Evolutionary conservation across 805 yeast species (phyloP).

Genomic region (Isabelozyma pseudorhagii): DNA sequence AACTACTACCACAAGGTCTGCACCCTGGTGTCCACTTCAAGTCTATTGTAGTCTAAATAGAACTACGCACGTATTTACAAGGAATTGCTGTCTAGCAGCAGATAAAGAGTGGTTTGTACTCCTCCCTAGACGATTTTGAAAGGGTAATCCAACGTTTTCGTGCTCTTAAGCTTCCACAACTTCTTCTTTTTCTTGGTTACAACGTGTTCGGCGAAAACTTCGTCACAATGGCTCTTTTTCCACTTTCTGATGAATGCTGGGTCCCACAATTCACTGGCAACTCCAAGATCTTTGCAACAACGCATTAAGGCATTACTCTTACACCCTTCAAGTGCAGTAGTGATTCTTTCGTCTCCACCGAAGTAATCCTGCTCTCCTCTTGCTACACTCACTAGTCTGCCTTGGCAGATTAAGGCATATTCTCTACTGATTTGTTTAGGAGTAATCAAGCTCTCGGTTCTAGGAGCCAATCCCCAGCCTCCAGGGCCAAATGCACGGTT

Average conservation of each 20-base stretch:
- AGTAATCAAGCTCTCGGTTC: slow-evolving; percentile 80
- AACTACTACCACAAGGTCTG: too few relatives aligned
- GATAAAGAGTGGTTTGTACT: background rate
- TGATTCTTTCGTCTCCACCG: slow-evolving; percentile 73
- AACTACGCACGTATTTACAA: too few relatives aligned
- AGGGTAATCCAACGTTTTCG: slow-evolving; percentile 81
- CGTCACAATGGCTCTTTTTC: slow-evolving; percentile 58
- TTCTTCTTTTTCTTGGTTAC: slow-evolving; percentile 81
- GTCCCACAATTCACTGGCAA: slow-evolving; percentile 97
- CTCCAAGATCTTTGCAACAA: slow-evolving; percentile 95
- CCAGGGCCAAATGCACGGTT: slow-evolving; percentile 97
- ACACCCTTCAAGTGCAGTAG: slow-evolving; percentile 97
- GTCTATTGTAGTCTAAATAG: too few relatives aligned
- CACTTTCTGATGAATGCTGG: slow-evolving; percentile 74
- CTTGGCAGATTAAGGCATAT: slow-evolving; percentile 82
- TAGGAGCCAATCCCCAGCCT: slow-evolving; percentile 96
- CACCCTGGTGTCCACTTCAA: too few relatives aligned
- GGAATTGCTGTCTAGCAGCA: too few relatives aligned
- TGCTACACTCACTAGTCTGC: slow-evolving; percentile 85
- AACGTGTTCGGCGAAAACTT: slow-evolving; percentile 80
- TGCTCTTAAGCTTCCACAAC: slow-evolving; percentile 84
- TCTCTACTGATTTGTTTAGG: slow-evolving; percentile 79
- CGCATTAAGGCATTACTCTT: slow-evolving; percentile 96
- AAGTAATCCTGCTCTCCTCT: slow-evolving; percentile 96
- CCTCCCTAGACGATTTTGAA: slow-evolving; percentile 42